Conservation (phyloP, 164 flowering plant genomes). For the Brasenia schreberi region DNA sequence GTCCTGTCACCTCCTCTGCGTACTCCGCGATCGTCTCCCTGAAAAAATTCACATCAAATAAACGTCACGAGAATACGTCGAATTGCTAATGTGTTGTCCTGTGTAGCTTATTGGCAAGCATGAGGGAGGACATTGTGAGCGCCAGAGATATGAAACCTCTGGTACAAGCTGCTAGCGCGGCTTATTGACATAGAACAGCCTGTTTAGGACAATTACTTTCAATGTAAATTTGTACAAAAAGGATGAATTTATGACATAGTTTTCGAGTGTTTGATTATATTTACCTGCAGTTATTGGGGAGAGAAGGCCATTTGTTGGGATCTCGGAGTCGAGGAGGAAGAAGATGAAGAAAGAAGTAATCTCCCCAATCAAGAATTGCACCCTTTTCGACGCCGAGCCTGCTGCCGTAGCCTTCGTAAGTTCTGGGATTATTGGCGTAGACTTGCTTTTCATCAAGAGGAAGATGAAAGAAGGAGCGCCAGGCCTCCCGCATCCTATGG, state of each 20-base stretch:
- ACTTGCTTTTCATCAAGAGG: slow-evolving; percentile 42
- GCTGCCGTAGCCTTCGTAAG: slow-evolving; percentile 84
- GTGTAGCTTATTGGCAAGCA: too few species aligned
- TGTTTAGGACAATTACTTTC: too few species aligned
- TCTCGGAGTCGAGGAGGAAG: slow-evolving; percentile 30
- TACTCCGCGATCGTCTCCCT: slow-evolving; percentile 48
- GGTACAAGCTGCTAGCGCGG: too few species aligned
- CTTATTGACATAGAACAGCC: too few species aligned
- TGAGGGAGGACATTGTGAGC: too few species aligned
- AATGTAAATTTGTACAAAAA: too few species aligned
- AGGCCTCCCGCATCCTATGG: slow-evolving; percentile 31
- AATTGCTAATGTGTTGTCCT: background rate
- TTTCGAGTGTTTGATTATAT: too few species aligned
- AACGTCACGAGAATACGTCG: background rate
- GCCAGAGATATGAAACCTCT: too few species aligned
- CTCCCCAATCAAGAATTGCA: slow-evolving; percentile 69
- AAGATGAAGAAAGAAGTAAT: slow-evolving; percentile 57
- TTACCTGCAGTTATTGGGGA: slow-evolving; percentile 53
- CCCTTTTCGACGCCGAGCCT: slow-evolving; percentile 66
- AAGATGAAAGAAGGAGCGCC: slow-evolving; percentile 54
- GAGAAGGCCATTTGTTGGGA: slow-evolving; percentile 54
- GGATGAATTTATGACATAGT: too few species aligned
- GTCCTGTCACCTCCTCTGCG: slow-evolving; percentile 25
- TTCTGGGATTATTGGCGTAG: slow-evolving; percentile 51
- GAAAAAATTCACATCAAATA: slow-evolving; percentile 18